Base-by-base conservation (phyloP, 139 green algal species). In the Chlorella sp. region DNA sequence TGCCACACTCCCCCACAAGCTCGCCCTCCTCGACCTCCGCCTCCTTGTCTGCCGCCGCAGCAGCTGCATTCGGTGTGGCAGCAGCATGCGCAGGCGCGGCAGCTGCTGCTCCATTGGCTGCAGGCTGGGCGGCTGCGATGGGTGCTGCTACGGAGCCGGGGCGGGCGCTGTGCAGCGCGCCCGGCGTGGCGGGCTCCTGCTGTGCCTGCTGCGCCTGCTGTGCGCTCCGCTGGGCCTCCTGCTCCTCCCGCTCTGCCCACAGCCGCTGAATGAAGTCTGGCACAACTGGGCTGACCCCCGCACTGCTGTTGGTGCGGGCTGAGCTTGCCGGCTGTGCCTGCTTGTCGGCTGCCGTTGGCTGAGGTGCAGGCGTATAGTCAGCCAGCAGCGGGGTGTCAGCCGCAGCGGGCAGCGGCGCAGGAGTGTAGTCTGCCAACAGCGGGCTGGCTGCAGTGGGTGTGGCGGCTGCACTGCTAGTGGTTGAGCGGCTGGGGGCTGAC, bases 261-360 rank as follows among this genome's bases (percentile, higher is more conserved):
- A 82, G 57, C 36, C 47, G 51, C 16, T 67, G 56, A n/a, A 82
- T 82, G 75, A 82, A 82, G 0, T 55, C 75, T 20, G 75, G 75
- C 25, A 82, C 75, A 30, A 71, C 12, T 7, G 75, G 74, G 30
- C 55, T 39, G 20, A 34, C 41, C 17, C 17, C 67, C 16, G 20
- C 32, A 23, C 21, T 75, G 69, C 65, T 47, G 17, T n/a, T n/a
- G 9, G 36, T 56, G 38, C 70, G n/a, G 38, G 63, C 63, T 38
- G 38, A 44, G 70, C 23, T 18, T 57, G 57, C 25, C 26, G 17
- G 65, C 30, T 25, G n/a, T 15, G 30, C 65, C 65, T 39, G 65
- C 6, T 15, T 56, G 69, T 5, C 26, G 23, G 0, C 16, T 5
- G 28, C n/a, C n/a, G 38, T 55, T 30, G 38, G 15, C 6, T 13